Conservation (phyloP, 345 rosid species). For the Kernera saxatilis region DNA sequence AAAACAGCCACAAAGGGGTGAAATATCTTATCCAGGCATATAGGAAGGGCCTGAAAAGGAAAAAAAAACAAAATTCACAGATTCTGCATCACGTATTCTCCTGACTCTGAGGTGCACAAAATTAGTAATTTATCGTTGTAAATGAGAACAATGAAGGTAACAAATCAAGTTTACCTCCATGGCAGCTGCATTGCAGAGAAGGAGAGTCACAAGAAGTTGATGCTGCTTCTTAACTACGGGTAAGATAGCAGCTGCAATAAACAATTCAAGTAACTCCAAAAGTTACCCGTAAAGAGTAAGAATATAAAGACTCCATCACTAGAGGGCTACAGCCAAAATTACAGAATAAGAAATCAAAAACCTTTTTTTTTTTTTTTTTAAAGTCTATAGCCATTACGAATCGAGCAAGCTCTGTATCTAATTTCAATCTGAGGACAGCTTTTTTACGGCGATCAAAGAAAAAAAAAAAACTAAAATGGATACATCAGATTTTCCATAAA, state of each 20-base stretch:
- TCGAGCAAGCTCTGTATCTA: not conserved
- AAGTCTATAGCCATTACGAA: not conserved
- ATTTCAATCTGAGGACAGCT: not conserved
- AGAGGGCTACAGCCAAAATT: not conserved
- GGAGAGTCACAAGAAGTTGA: conserved; percentile 76
- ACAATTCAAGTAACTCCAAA: not conserved
- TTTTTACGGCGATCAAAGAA: not conserved
- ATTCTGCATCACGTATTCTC: not conserved
- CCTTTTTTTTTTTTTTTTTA: not conserved
- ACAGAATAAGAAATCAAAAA: not conserved
- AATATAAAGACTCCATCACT: not conserved
- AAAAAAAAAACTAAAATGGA: not conserved
- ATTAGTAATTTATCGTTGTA: not conserved
- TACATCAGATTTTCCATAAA: not conserved
- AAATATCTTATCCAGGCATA: conserved; percentile 67
- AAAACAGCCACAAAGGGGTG: conserved; percentile 79
- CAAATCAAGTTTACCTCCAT: conserved; percentile 53
- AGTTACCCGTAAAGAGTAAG: not conserved
- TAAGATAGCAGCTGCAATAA: conserved; percentile 50
- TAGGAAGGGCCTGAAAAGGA: conserved; percentile 66
- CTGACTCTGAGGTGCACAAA: not conserved
- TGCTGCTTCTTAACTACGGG: conserved; percentile 82
- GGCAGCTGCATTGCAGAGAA: conserved; percentile 75
- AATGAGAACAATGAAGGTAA: not conserved
- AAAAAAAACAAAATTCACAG: not conserved